Evolutionary conservation across 2,329 filamentous ascomycete genomes (phyloP), one percentile per base, ranked within the genome.

Genomic region (Trichoderma sp.): DNA sequence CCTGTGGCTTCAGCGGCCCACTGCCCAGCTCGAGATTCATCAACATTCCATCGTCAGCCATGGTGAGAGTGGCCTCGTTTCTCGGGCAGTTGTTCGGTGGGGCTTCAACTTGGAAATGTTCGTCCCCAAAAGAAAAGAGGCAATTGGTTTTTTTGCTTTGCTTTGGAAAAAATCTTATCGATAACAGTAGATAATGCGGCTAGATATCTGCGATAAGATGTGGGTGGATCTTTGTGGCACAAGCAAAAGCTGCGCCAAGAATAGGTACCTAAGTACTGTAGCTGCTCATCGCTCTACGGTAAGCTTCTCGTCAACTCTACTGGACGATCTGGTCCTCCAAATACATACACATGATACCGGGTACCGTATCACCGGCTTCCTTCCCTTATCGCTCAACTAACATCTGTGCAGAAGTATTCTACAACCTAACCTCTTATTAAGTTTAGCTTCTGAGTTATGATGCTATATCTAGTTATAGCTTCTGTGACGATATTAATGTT

Each of bases 41-140:
- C 71, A 98, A 88, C 89, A 99, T 92, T 76, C 94, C 94, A 90
- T 97, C 93, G 85, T 98, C 95, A 66, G 93, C 93, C 95, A 98
- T 98, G 73, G 58, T 74, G 50, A 28, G 26, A 59, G 59, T 17
- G 57, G 64, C 39, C 13, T 65, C 39, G 59, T 58, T 32, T 53
- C 23, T 12, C 32, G 70, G 43, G 50, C 26, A 34, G 32, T 59
- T 47, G 30, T 58, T 30, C 50, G 63, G 67, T 68, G 71, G 71
- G 72, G 72, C 74, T 58, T 62, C 11, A 55, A 26, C 28, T 43
- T 66, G 57, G 61, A 34, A 34, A 71, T 53, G n/a, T 55, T 62
- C 20, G 61, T 32, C 34, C 34, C 23, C 34, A 53, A 63, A 32
- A 34, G 7, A 15, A 43, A 50, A 68, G 36, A 55, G 30, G 43